Evolutionary conservation across 805 yeast species (phyloP).

Genomic region (Candida fluviatilis): DNA sequence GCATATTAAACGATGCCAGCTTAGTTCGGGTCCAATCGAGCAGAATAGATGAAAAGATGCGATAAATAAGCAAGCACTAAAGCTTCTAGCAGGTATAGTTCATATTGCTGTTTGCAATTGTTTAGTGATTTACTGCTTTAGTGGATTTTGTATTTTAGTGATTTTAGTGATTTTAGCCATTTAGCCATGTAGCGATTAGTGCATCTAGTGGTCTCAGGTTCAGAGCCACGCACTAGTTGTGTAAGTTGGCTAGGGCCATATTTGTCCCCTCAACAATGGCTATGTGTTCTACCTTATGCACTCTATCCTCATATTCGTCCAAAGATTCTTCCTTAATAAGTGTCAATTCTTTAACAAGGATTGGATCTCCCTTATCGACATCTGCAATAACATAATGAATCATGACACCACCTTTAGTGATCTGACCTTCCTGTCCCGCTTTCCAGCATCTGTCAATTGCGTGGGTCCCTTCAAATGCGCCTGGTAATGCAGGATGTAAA

Average conservation of each 20-base stretch:
- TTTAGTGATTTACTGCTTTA: too few relatives aligned
- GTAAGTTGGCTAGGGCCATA: conserved; percentile 48
- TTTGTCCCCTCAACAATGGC: conserved; percentile 93
- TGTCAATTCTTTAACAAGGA: conserved; percentile 74
- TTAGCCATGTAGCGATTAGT: too few relatives aligned
- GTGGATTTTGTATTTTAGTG: too few relatives aligned
- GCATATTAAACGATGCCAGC: too few relatives aligned
- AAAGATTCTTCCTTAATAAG: conserved; percentile 68
- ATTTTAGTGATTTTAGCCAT: too few relatives aligned
- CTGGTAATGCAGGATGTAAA: conserved; percentile 95
- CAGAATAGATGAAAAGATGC: too few relatives aligned
- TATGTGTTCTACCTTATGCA: conserved; percentile 78
- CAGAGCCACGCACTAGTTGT: too few relatives aligned
- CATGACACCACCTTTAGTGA: conserved; percentile 86
- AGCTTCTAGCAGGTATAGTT: too few relatives aligned
- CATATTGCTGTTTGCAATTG: too few relatives aligned
- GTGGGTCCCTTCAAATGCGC: conserved; percentile 94
- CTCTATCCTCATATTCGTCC: conserved; percentile 76
- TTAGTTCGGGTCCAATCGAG: too few relatives aligned
- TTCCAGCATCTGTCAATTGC: conserved; percentile 97
- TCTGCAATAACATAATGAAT: conserved; percentile 94
- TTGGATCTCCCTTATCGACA: conserved; percentile 91
- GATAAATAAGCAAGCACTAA: too few relatives aligned
- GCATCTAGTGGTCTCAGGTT: too few relatives aligned
- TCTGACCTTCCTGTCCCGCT: conserved; percentile 84